A percentile compares a stretch with the other conserved stretches of the same genome.
Conservation (phyloP, 306 rosid species). For the Prunus mongolica region DNA sequence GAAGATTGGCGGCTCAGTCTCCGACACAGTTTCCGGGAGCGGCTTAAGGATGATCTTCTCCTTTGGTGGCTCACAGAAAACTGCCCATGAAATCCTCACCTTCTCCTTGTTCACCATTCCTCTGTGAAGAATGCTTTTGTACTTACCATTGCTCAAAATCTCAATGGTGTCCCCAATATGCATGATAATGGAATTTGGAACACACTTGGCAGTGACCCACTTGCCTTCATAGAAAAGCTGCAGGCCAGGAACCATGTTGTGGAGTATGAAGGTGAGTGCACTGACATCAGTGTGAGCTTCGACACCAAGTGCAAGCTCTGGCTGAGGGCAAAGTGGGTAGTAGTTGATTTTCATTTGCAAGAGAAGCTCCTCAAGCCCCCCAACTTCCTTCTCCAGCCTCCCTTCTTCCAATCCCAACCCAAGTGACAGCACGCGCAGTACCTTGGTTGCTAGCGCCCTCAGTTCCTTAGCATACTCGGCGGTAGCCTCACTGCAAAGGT, state of each 20-base stretch:
- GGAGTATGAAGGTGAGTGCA: constrained; percentile 77
- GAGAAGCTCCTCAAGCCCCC: constrained; percentile 71
- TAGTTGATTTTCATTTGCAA: constrained; percentile 84
- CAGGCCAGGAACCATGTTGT: constrained; percentile 90
- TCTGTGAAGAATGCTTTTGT: constrained; percentile 81
- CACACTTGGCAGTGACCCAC: constrained; percentile 82
- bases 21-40: constrained; percentile 55
- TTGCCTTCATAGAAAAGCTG: constrained; percentile 63
- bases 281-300: constrained; percentile 87
- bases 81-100: constrained; percentile 90
- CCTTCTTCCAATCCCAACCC: constrained; percentile 71
- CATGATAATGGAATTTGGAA: constrained; percentile 70
- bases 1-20: constrained; percentile 45
- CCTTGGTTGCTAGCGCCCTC: constrained; percentile 54
- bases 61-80: constrained; percentile 83
- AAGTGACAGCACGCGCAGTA: constrained; percentile 45
- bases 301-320: constrained; percentile 78
- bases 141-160: constrained; percentile 74
- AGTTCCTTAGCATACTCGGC: constrained; percentile 59
- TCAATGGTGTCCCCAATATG: constrained; percentile 84
- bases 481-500: constrained; percentile 47
- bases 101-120: constrained; percentile 81
- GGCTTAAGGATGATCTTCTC: constrained; percentile 83
- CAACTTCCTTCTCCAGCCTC: constrained; percentile 72
- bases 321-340: constrained; percentile 85